Evolutionary conservation across 2,329 filamentous ascomycete genomes (phyloP).

Genomic region (Ascochyta koolunga): DNA sequence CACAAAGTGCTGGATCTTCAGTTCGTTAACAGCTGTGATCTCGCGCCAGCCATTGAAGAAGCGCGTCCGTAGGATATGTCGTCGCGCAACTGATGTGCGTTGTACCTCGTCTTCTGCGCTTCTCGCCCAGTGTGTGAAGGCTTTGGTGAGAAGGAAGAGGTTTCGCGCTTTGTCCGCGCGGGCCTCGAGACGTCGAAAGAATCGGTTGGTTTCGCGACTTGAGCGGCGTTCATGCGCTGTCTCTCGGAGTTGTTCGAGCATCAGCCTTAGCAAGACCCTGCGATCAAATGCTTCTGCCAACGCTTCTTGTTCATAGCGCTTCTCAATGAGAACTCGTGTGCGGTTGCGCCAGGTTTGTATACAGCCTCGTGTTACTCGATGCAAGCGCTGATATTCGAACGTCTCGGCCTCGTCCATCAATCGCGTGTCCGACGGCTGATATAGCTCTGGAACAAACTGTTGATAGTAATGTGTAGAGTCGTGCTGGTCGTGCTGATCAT

Average conservation of each 20-base stretch:
- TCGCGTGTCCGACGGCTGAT: slow-evolving; percentile 58
- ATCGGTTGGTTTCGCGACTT: slow-evolving; percentile 56
- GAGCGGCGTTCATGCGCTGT: slow-evolving; percentile 47
- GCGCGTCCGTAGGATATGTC: slow-evolving; percentile 71
- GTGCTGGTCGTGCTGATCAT: slow-evolving; percentile 9
- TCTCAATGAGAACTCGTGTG: slow-evolving; percentile 40
- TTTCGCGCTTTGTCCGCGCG: slow-evolving; percentile 69
- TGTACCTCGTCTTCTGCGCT: slow-evolving; percentile 68
- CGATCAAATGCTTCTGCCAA: slow-evolving; percentile 57
- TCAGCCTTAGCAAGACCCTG: slow-evolving; percentile 58
- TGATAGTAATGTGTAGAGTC: slow-evolving; percentile 19
- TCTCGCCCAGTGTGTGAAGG: slow-evolving; percentile 72
- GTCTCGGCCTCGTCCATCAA: slow-evolving; percentile 58
- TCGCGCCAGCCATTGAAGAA: slow-evolving; percentile 74
- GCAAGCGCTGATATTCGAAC: slow-evolving; percentile 41
- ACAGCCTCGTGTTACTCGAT: slow-evolving; percentile 33
- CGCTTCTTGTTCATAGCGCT: slow-evolving; percentile 33
- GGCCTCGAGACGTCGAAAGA: slow-evolving; percentile 62
- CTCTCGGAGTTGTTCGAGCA: slow-evolving; percentile 52
- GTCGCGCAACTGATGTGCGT: slow-evolving; percentile 70
- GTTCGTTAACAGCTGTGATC: slow-evolving; percentile 66
- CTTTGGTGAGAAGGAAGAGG: slow-evolving; percentile 67
- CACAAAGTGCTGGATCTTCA: slow-evolving; percentile 59
- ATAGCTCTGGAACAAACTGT: slow-evolving; percentile 47
- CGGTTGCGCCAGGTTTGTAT: slow-evolving; percentile 57